A percentile compares a stretch with the other conserved stretches of the same genome.
Conservation (phyloP, 139 green algal genomes). For the Tetraselmis chui region DNA sequence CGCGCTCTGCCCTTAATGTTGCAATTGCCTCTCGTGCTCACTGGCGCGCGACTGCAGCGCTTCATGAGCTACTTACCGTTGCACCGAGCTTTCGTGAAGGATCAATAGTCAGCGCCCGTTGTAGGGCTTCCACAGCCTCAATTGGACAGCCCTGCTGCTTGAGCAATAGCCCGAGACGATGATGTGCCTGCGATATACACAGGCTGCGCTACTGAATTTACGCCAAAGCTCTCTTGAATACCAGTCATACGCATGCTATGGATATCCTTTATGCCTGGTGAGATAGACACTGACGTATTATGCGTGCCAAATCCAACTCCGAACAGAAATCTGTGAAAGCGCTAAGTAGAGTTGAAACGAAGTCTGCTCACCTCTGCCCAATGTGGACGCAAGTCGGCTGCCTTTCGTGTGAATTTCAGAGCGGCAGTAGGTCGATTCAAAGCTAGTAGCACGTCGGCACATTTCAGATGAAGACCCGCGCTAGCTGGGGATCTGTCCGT, state of each 20-base stretch:
- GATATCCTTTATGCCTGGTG: not conserved
- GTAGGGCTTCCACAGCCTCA: too few relatives aligned
- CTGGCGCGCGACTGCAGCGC: too few relatives aligned
- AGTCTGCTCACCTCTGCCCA: not conserved
- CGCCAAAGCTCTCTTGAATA: not conserved
- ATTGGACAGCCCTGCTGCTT: too few relatives aligned
- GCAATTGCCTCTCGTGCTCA: too few relatives aligned
- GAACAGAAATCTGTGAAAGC: not conserved
- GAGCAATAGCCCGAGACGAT: too few relatives aligned
- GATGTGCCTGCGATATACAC: too few relatives aligned
- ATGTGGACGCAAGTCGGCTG: not conserved
- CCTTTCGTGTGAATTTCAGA: not conserved
- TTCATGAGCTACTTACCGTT: too few relatives aligned
- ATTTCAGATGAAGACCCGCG: not conserved
- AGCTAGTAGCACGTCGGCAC: not conserved
- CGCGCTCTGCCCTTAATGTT: too few relatives aligned
- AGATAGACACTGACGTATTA: not conserved
- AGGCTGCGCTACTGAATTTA: not conserved
- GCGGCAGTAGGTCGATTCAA: not conserved
- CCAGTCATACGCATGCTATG: not conserved
- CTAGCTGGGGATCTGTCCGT: not conserved
- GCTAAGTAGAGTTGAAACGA: too few relatives aligned
- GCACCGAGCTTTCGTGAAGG: too few relatives aligned
- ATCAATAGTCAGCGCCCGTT: too few relatives aligned
- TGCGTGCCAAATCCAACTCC: too few relatives aligned